A percentile compares a stretch with the other conserved stretches of the same genome.
phyloP scores from a whole-genome alignment of 2,329 filamentous ascomycete species.

The Cercospora beticola region DNA sequence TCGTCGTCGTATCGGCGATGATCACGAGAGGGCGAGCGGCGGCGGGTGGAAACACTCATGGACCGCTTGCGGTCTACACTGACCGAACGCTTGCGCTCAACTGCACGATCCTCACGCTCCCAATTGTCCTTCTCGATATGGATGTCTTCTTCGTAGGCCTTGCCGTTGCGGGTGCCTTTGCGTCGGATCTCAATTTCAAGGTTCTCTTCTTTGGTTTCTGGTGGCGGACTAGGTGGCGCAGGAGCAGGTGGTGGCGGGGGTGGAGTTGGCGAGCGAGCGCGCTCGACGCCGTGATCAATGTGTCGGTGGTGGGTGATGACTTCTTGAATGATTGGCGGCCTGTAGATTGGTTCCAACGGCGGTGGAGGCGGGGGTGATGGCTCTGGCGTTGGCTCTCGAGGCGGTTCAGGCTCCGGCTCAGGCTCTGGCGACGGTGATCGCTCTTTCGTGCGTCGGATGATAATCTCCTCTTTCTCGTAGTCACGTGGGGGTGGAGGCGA shows the following conservation, averaged over 20 bases:
- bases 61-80: conserved; percentile 26
- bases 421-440: conserved; percentile 36
- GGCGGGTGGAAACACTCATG: conserved; percentile 35
- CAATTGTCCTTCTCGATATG: conserved; percentile 59
- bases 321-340: conserved; percentile 81
- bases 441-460: conserved; percentile 46
- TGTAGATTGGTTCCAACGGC: conserved; percentile 65
- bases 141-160: conserved; percentile 64
- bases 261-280: conserved; percentile 49
- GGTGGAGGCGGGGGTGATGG: conserved; percentile 48
- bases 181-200: conserved; percentile 59
- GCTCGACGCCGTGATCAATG: conserved; percentile 69
- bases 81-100: conserved; percentile 37
- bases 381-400: conserved; percentile 54
- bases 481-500: conserved; percentile 37
- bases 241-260: conserved; percentile 42
- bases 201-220: conserved; percentile 45
- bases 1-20: conserved; percentile 55
- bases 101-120: conserved; percentile 36
- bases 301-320: conserved; percentile 86
- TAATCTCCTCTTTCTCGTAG: conserved; percentile 44
- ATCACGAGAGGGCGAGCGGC: conserved; percentile 38
- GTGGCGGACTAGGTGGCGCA: conserved; percentile 46
- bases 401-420: conserved; percentile 37
- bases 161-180: conserved; percentile 48